Base-by-base conservation (phyloP, 768 basidiomycete species). In the Solioccasus polychromus region DNA sequence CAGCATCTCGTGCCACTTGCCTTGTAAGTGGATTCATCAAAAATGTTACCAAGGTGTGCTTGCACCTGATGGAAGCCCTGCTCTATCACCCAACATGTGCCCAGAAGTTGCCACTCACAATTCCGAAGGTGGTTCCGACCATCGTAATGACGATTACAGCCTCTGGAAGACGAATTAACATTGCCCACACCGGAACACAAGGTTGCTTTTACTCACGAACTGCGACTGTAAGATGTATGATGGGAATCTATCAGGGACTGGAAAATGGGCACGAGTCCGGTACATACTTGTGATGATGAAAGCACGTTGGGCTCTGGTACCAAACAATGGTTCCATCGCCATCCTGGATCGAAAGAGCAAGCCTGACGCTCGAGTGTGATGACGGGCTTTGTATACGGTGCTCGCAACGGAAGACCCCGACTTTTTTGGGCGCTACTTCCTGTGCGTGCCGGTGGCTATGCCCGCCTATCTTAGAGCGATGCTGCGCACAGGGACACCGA, bases 111-210 rank as follows among this genome's bases (percentile, higher is more conserved):
- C 35, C 20, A 70, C 76, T 52, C 52, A 83, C 89, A 58, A 77
- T 69, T 53, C 75, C 71, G 58, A 89, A 92, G 14, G 80, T 80
- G 28, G 85, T 73, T 30, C 68, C 83, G 44, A 92, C 82, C 82
- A 92, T 82, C 9, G 76, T 74, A 38, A 91, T 70, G 26, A 92
- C 87, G 8, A 83, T 72, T 37, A 85, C 67, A 2, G 85, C 88
- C 71, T 92, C 88, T 91, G 61, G 36, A 55, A 44, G 17, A 23
- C 5, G 14, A 15, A 18, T 54, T 23, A 51, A 31, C 20, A 11
- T 31, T 25, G 38, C 47, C 24, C 36, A 32, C 15, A 17, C 25
- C 39, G 24, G n/a, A 24, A 18, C 36, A 20, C n/a, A n/a, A n/a
- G n/a, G n/a, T n/a, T n/a, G 18, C 14, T 50, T 47, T 38, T 31